Conservation (phyloP, 768 basidiomycete genomes). For the Megacollybia marginata region DNA sequence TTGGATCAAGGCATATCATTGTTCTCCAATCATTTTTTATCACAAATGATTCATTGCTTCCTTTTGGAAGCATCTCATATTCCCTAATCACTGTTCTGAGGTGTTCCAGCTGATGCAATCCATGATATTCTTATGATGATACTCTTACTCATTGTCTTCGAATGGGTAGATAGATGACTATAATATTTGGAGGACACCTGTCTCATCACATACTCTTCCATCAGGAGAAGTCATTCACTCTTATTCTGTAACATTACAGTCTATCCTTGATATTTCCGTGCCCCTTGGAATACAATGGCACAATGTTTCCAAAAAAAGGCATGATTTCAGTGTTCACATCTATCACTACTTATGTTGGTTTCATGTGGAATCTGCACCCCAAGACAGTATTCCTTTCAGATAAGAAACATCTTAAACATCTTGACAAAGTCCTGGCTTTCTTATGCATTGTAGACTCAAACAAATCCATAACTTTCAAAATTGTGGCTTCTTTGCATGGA, state of each 20-base stretch:
- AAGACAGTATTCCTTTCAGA: not conserved
- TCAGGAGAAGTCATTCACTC: not conserved
- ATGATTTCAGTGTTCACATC: not conserved
- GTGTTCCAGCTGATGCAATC: not conserved
- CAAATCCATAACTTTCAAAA: not conserved
- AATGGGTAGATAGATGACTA: not conserved
- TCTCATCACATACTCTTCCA: not conserved
- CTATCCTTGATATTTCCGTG: not conserved
- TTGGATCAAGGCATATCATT: constrained; percentile 4
- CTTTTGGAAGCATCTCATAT: not conserved
- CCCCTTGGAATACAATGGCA: not conserved
- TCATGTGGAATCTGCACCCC: not conserved
- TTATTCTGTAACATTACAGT: not conserved
- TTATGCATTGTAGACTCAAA: not conserved
- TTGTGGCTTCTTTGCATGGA: not conserved
- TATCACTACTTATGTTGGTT: not conserved
- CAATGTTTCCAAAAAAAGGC: not conserved
- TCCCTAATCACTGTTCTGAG: constrained; percentile 8
- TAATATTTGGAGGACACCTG: not conserved
- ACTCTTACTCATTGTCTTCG: not conserved
- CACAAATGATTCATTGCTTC: constrained; percentile 2
- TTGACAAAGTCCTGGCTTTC: not conserved
- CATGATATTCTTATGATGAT: not conserved
- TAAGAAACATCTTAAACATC: not conserved
- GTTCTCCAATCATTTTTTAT: not conserved